Evolutionary conservation across 2,329 filamentous ascomycete species (phyloP), one percentile per base, ranked within the genome.

Genomic region (Pseudogymnoascus sp.): DNA sequence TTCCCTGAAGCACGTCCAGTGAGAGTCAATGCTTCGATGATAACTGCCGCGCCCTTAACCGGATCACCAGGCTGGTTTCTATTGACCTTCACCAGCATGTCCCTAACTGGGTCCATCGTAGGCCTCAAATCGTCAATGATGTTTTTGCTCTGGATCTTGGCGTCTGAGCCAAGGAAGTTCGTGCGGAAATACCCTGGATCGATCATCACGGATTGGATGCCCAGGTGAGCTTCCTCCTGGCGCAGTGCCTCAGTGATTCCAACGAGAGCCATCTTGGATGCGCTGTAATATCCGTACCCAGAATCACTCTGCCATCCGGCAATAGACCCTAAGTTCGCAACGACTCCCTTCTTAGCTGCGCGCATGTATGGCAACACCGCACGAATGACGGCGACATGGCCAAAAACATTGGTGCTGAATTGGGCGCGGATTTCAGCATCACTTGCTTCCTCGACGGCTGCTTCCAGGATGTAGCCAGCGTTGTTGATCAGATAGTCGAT

Each of bases 391-490:
- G 79, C 81, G 60, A 82, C 71, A 14, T 74, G 71, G 6, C 81
- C 82, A 65, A 84, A 81, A 46, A 84, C 80, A 62, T 85, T 85
- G 38, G 81, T 82, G 70, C 79, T 77, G 71, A 82, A 83, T 10
- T 70, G 66, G 22, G 75, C 70, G 43, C 72, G 71, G 22, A 76
- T 74, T 68, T 81, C 77, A n/a, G 73, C 69, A 10, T 73, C 72
- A 8, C 75, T 66, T 66, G 76, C 67, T 67, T 80, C 78, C 63
- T 81, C 79, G 6, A 80, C 68, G 2, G 75, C 77, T n/a, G 77
- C 78, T 26, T 76, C 71, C 24, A 77, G 73, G 2, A 76, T 72
- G 66, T 78, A 80, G 10, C 75, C 78, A 2, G 79, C 79, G 10
- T 78, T 79, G 66, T 81, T 81, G 33, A 81, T 75, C 2, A 82